Evolutionary conservation across 2,329 filamentous ascomycete genomes (phyloP), one percentile per base, ranked within the genome.

Genomic region (Periglandula ipomoeae): DNA sequence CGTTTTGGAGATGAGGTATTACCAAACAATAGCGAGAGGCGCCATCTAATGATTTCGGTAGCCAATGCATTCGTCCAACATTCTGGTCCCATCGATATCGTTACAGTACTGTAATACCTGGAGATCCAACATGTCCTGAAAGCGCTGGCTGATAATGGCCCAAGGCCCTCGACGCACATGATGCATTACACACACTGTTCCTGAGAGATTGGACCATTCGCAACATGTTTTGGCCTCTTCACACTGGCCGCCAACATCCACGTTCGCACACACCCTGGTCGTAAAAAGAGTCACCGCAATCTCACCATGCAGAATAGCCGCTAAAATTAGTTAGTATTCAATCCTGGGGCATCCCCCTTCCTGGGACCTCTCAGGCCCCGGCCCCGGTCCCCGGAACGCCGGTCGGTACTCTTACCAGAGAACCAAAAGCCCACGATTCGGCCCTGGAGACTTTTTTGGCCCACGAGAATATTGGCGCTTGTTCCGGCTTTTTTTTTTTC

Each of bases 281-380:
- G 10, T 34, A 24, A 39, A 20, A 3, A 27, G 26, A 35, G 32
- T 49, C 42, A 35, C 42, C 26, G 42, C 42, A 49, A 46, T 45
- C 43, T 49, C 40, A 46, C 26, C 27, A 23, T 45, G 41, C 47
- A 42, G 43, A 41, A 49, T 44, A 49, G 41, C 47, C 47, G 42
- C 47, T 42, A 37, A 17, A 23, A 46, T 40, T 27, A 19, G 27
- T 32, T 39, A 24, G 37, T 40, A 3, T 41, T 46, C 47, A 41
- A 46, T 41, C 39, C 26, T 30, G 47, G 42, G 35, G 41, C 47
- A 34, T 45, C 5, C 42, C n/a, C 38, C 35, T 38, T 37, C 38
- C 38, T 23, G 27, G n/a, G 24, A 17, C 47, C 22, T 44, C 39
- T n/a, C 22, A 20, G 30, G 15, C 38, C 44, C 48, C 30, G 34